Base-by-base conservation (phyloP, 768 basidiomycete genomes). In the Cubamyces sp. region DNA sequence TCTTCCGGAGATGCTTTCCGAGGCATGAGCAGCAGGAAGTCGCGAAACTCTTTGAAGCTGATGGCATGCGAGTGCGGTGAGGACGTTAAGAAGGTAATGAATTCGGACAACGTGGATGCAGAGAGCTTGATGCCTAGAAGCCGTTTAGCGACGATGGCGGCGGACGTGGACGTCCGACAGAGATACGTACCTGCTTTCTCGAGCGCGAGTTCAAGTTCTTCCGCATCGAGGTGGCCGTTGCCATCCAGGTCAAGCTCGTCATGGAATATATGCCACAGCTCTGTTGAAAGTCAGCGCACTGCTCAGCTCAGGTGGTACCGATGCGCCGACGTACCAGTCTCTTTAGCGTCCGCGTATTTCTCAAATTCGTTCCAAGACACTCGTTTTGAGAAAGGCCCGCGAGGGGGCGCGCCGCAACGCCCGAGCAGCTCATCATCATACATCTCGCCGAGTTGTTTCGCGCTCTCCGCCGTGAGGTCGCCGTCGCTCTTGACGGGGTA, bases 251-350 rank as follows among this genome's bases (percentile, higher is more conserved):
- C 96, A 51, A 97, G 82, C 68, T 95, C 91, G 70, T 94, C 82
- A 66, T 92, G 92, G 75, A 97, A 97, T 57, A 95, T 87, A 53
- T 84, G 80, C 96, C 96, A 97, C 21, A 97, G 80, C 74, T 96
- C 94, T 93, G 60, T 51, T 42, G 42, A 25, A 21, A 28, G 18
- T 43, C 46, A 55, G 19, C 41, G 21, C 2, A 42, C 25, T 23
- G 6, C 16, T 37, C 25, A n/a, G 41, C 19, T 42, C 14, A 3
- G 3, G 14, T 37, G 25, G 11, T 43, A 39, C 23, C 25, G 21
- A 39, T 18, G 47, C 18, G 43, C 9, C 19, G 30, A 81, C 84
- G 70, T 71, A 88, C 92, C 93, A 56, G 79, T 82, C 83, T 94
- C 93, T 76, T 95, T 94, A 58, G 81, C 81, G 64, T 88, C 84